These are phyloP conservation scores for Fibroporia radiculosa DNA, from an alignment of 768 basidiomycete species.

Conservation along the genomic window DNA sequence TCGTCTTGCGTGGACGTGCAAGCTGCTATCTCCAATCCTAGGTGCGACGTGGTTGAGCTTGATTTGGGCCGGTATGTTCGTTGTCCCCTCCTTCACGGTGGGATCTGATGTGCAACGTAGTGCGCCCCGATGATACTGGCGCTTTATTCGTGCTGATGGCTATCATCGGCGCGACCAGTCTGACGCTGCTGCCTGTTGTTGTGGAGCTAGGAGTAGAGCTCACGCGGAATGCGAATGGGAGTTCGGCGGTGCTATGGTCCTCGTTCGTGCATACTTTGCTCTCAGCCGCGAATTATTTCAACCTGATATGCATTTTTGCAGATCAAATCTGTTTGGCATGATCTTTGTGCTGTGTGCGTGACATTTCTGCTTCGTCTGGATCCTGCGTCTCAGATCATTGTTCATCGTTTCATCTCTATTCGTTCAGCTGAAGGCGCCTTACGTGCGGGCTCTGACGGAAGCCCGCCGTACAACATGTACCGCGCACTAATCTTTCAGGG, in stretches of 20 bases:
- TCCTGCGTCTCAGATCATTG: not conserved
- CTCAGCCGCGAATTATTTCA: not conserved
- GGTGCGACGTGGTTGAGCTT: constrained; percentile 61
- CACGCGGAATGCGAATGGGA: constrained; percentile 72
- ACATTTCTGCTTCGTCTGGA: not conserved
- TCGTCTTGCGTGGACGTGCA: constrained; percentile 52
- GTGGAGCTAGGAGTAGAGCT: constrained; percentile 77
- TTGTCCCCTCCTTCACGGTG: not conserved
- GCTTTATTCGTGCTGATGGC: constrained; percentile 61
- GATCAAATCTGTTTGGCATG: constrained; percentile 60
- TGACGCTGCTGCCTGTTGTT: constrained; percentile 68
- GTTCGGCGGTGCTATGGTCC: constrained; percentile 72
- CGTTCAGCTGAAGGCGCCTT: constrained; percentile 56
- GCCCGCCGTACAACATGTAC: constrained; percentile 71
- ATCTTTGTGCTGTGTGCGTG: constrained; percentile 53
- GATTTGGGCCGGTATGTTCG: constrained; percentile 66
- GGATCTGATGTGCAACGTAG: not conserved
- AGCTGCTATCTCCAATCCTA: constrained; percentile 53
- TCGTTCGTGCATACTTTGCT: constrained; percentile 39
- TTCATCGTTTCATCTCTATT: not conserved
- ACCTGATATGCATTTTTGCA: constrained; percentile 19
- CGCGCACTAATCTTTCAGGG: constrained; percentile 63
- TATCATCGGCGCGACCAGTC: constrained; percentile 54
- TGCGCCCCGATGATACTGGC: constrained; percentile 35
- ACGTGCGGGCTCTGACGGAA: constrained; percentile 48